A percentile compares a stretch with the other conserved stretches of the same genome.
Evolutionary conservation across 1,284 basidiomycete species (phyloP).

Genomic region (Rhizoctonia solani): DNA sequence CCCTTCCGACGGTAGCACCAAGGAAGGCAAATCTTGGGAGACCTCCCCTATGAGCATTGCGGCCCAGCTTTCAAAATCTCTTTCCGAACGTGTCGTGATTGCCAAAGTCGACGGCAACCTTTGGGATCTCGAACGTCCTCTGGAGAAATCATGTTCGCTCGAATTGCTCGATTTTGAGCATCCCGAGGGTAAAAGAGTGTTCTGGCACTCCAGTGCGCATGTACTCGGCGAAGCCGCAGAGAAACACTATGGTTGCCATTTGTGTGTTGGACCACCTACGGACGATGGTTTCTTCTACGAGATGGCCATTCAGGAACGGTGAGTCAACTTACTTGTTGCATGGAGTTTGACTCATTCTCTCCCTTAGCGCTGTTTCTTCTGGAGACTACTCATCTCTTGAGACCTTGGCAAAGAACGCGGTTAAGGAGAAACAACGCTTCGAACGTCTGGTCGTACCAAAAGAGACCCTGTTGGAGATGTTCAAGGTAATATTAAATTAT

Average conservation of each 20-base stretch:
- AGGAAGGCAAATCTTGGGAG: conserved; percentile 89
- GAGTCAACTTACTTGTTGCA: conserved; percentile 37
- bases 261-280: conserved; percentile 96
- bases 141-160: conserved; percentile 82
- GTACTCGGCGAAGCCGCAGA: conserved; percentile 98
- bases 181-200: conserved; percentile 95
- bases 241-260: conserved; percentile 94
- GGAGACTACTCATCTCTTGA: conserved; percentile 90
- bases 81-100: conserved; percentile 91
- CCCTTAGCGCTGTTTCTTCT: conserved; percentile 63
- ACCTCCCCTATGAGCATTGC: conserved; percentile 95
- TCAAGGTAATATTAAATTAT: conserved; percentile 60
- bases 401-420: conserved; percentile 81
- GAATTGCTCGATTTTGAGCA: conserved; percentile 94
- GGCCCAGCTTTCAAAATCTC: conserved; percentile 81
- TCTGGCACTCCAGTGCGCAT: conserved; percentile 99
- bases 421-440: conserved; percentile 98
- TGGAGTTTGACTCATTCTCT: conserved; percentile 7
- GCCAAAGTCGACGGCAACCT: conserved; percentile 91
- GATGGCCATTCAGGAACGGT: conserved; percentile 83
- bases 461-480: conserved; percentile 95
- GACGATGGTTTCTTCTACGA: conserved; percentile 99
- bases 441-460: conserved; percentile 93
- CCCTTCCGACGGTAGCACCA: conserved; percentile 83
- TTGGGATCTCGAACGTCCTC: conserved; percentile 94